A percentile compares a stretch with the other conserved stretches of the same genome.
phyloP scores from a whole-genome alignment of 352 stramenopile species.

The Phytopythium litorale region DNA sequence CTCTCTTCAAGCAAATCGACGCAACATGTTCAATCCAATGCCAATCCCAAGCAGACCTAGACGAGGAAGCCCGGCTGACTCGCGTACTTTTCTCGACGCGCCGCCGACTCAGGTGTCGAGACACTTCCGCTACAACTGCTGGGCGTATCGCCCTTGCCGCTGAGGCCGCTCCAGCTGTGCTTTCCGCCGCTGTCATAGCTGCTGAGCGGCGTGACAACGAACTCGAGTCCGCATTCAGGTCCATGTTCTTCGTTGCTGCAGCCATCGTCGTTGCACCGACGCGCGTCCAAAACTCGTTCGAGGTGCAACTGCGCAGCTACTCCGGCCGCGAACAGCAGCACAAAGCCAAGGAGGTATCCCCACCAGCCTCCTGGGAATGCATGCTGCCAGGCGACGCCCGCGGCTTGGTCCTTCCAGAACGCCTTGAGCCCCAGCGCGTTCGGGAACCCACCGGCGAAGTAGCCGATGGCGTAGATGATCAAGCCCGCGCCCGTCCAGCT shows the following conservation, averaged over 20 bases:
- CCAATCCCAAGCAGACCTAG: background rate
- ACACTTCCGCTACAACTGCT: background rate
- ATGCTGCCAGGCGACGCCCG: background rate
- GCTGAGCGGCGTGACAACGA: constrained; percentile 3
- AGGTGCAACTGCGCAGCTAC: background rate
- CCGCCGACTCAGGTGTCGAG: background rate
- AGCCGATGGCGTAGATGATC: constrained; percentile 2
- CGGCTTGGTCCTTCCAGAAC: constrained; percentile 1
- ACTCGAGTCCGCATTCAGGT: constrained; percentile 1
- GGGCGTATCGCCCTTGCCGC: background rate
- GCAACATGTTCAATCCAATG: background rate
- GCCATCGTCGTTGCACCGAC: background rate
- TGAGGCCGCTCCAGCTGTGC: background rate
- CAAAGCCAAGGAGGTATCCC: background rate
- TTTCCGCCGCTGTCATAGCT: background rate
- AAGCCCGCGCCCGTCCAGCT: constrained; percentile 4
- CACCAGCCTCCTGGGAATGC: constrained; percentile 2
- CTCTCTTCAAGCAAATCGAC: background rate
- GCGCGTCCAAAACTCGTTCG: background rate
- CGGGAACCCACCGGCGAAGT: constrained; percentile 5
- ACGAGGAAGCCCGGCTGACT: constrained; percentile 2
- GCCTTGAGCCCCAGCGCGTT: constrained; percentile 1
- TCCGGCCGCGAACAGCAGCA: background rate
- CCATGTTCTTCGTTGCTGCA: background rate
- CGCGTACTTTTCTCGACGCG: background rate